Evolutionary conservation across 164 flowering plant genomes (phyloP), one percentile per base, ranked within the genome.

Genomic region (Pachysandra terminalis): DNA sequence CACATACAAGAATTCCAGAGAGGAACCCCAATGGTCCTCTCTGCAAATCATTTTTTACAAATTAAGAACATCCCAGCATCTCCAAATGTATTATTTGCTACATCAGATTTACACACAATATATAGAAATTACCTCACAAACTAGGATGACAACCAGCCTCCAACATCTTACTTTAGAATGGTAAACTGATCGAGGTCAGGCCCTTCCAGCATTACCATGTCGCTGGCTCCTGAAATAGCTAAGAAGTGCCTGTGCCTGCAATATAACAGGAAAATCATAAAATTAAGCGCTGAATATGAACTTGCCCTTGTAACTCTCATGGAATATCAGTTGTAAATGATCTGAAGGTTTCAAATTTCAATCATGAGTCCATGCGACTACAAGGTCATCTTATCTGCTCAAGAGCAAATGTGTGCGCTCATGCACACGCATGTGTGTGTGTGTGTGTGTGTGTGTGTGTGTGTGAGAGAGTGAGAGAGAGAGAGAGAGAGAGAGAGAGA

Each of bases 231-330:
- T 85, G 74, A 93, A 93, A 80, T 71, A 79, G 73, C 79, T 84
- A 16, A 93, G 93, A 64, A 93, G 93, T 8, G 84, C 80, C 67
- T 86, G 90, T 53, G 98, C 98, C 98, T 93, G 84, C 76, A 80
- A 72, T n/a, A n/a, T n/a, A n/a, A n/a, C n/a, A n/a, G n/a, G n/a
- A n/a, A n/a, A n/a, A n/a, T n/a, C n/a, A n/a, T n/a, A n/a, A n/a
- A n/a, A n/a, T n/a, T n/a, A n/a, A n/a, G n/a, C n/a, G n/a, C n/a
- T n/a, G n/a, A n/a, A n/a, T n/a, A n/a, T n/a, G n/a, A n/a, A n/a
- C n/a, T n/a, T n/a, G n/a, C n/a, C n/a, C n/a, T n/a, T n/a, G n/a
- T n/a, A n/a, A n/a, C n/a, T n/a, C n/a, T n/a, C n/a, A n/a, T n/a
- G n/a, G n/a, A n/a, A n/a, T n/a, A n/a, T n/a, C n/a, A n/a, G n/a